Percentiles rank a stretch among this genome's conserved stretches.
Evolutionary conservation across 75 land plant genomes (phyloP).

Genomic region (Pseudotsuga menziesii): DNA sequence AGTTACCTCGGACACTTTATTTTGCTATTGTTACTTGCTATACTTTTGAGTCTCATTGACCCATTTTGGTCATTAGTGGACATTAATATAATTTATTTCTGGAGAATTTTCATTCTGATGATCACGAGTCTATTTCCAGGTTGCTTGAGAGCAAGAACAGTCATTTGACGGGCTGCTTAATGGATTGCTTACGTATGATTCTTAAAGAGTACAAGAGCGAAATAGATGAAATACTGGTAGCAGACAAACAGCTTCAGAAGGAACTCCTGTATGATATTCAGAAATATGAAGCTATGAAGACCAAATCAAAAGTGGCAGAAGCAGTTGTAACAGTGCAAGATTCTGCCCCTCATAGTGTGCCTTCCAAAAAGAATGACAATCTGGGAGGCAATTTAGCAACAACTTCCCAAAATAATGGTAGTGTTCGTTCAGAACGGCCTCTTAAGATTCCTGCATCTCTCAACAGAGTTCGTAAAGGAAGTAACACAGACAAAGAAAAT

Average conservation of each 20-base stretch:
- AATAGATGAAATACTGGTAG: slow-evolving; percentile 82
- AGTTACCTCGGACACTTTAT: too few species aligned
- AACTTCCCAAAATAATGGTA: not conserved
- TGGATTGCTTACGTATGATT: slow-evolving; percentile 81
- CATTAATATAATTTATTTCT: not conserved
- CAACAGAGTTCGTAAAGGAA: slow-evolving; percentile 9
- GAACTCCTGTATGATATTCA: slow-evolving; percentile 90
- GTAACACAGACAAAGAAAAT: slow-evolving; percentile 10
- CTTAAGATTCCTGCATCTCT: slow-evolving; percentile 10
- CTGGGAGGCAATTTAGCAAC: not conserved
- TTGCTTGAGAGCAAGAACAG: slow-evolving; percentile 83
- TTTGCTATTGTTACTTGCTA: too few species aligned
- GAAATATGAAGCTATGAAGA: slow-evolving; percentile 69
- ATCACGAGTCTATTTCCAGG: slow-evolving; percentile 12
- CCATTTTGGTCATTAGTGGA: too few species aligned
- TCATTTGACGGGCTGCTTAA: slow-evolving; percentile 79
- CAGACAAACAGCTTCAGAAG: slow-evolving; percentile 87
- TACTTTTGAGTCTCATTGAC: too few species aligned
- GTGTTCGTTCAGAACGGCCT: not conserved
- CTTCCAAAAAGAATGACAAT: not conserved
- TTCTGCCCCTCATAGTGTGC: slow-evolving; percentile 12
- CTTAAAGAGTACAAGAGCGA: slow-evolving; percentile 92
- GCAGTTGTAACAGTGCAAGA: slow-evolving; percentile 28
- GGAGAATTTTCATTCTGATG: not conserved
- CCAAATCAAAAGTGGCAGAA: slow-evolving; percentile 44